These are phyloP conservation scores for Paramecium sonneborni DNA, from an alignment of 73 alveolate genomes.

Conservation along the genomic window DNA sequence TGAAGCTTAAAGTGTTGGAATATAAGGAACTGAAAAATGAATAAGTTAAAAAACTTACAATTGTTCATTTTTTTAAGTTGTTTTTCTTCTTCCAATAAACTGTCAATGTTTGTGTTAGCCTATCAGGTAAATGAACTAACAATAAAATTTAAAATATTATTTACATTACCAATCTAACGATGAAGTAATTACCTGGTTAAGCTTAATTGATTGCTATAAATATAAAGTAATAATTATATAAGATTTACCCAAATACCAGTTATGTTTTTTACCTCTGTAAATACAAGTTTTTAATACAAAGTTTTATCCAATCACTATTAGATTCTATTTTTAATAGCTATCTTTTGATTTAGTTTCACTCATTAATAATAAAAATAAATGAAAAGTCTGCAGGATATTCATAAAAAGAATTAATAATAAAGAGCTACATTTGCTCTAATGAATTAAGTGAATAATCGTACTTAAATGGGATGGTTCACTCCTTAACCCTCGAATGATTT, in stretches of 20 bases:
- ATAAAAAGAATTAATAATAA: neutral
- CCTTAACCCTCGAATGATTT: slow-evolving; percentile 1
- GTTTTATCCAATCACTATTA: neutral
- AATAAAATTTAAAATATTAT: neutral
- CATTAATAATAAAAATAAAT: slow-evolving; percentile 12
- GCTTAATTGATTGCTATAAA: neutral
- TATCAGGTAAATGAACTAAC: slow-evolving; percentile 51
- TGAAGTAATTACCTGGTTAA: neutral
- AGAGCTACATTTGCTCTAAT: neutral
- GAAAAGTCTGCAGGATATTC: slow-evolving; percentile 19
- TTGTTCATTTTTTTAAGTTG: neutral
- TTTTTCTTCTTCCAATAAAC: slow-evolving; percentile 7
- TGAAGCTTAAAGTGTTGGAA: neutral
- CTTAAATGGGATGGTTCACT: neutral
- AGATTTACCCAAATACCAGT: slow-evolving; percentile 23
- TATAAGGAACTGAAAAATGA: neutral
- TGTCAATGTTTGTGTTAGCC: slow-evolving; percentile 42
- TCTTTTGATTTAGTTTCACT: slow-evolving; percentile 55
- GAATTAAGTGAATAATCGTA: neutral
- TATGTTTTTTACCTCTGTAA: slow-evolving; percentile 38
- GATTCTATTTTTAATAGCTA: neutral
- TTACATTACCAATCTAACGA: slow-evolving; percentile 49
- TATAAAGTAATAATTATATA: neutral
- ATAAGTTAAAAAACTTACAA: neutral
- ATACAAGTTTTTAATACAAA: slow-evolving; percentile 16